Conservation (phyloP, 2,329 filamentous ascomycete genomes). For the Aspergillus thermomutatus region DNA sequence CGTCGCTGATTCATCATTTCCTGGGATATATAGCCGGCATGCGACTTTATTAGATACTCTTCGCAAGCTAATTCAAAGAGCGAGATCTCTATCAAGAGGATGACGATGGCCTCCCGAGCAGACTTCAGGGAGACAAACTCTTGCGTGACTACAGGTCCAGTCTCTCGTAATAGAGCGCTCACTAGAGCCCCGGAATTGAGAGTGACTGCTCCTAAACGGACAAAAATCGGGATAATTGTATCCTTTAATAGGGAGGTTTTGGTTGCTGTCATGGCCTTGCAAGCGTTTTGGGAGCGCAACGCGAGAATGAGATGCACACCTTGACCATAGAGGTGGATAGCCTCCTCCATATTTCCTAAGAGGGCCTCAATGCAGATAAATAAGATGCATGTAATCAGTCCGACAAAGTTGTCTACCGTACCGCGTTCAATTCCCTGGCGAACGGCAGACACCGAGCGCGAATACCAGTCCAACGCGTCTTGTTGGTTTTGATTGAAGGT, state of each 20-base stretch:
- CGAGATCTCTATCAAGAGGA: constrained; percentile 20
- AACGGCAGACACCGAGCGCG: constrained; percentile 26
- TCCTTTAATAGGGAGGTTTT: constrained; percentile 22
- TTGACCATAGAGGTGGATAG: constrained; percentile 24
- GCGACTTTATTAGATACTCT: constrained; percentile 11
- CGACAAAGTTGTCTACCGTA: constrained; percentile 21
- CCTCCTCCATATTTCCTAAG: constrained; percentile 22
- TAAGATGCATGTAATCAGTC: constrained; percentile 29
- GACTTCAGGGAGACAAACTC: constrained; percentile 9
- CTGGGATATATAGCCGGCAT: constrained; percentile 8
- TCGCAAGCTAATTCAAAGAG: constrained; percentile 21
- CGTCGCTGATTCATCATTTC: constrained; percentile 14
- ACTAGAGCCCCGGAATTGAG: constrained; percentile 1
- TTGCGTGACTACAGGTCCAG: not conserved
- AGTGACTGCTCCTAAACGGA: constrained; percentile 22
- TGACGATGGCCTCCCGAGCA: constrained; percentile 25
- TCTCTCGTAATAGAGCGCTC: constrained; percentile 1
- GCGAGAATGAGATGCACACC: constrained; percentile 21
- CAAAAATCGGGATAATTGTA: constrained; percentile 27
- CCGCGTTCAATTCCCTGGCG: constrained; percentile 22
- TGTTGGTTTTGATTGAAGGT: constrained; percentile 17
- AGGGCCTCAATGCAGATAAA: constrained; percentile 34
- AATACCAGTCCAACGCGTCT: constrained; percentile 32
- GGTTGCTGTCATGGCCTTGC: constrained; percentile 8
- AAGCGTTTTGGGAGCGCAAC: constrained; percentile 15